These are phyloP conservation scores for Zygoascus hellenicus DNA, from an alignment of 1,139 yeast species.

Conservation along the genomic window DNA sequence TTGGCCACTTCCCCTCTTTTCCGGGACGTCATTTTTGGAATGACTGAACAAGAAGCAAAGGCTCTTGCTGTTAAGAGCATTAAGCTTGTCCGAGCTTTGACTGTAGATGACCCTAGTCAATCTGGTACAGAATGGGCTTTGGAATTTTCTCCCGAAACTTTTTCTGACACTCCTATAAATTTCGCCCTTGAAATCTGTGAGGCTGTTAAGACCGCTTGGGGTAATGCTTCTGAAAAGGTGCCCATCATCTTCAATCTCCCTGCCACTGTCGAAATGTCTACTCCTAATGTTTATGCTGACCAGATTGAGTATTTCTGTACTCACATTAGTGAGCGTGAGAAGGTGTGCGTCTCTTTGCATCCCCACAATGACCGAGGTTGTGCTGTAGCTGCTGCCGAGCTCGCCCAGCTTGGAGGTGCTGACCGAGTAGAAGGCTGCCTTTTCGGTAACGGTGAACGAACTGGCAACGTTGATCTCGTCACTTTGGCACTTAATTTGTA, in stretches of 20 bases:
- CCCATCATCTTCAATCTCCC: slow-evolving; percentile 95
- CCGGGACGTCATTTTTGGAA: slow-evolving; percentile 84
- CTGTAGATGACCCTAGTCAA: slow-evolving; percentile 79
- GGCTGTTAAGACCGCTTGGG: slow-evolving; percentile 95
- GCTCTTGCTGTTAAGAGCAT: slow-evolving; percentile 80
- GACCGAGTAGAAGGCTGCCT: slow-evolving; percentile 97
- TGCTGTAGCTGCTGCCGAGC: slow-evolving; percentile 96
- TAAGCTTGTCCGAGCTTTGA: slow-evolving; percentile 68
- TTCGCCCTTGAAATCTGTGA: slow-evolving; percentile 83
- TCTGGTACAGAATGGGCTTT: slow-evolving; percentile 77
- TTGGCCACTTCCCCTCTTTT: slow-evolving; percentile 89
- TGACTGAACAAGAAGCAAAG: slow-evolving; percentile 73
- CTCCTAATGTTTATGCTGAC: slow-evolving; percentile 94
- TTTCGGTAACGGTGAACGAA: slow-evolving; percentile 97
- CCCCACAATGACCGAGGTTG: slow-evolving; percentile 97
- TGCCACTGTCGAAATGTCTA: slow-evolving; percentile 95
- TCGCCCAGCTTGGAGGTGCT: slow-evolving; percentile 92
- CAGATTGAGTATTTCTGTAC: slow-evolving; percentile 87
- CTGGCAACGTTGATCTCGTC: slow-evolving; percentile 94
- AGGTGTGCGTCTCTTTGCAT: slow-evolving; percentile 82
- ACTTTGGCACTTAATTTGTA: slow-evolving; percentile 89
- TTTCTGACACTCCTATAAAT: slow-evolving; percentile 82
- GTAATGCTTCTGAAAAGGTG: slow-evolving; percentile 59
- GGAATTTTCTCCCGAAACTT: slow-evolving; percentile 94
- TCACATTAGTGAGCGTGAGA: slow-evolving; percentile 75